These are phyloP conservation scores for Penicillium herquei DNA, from an alignment of 495 filamentous ascomycete species.

Conservation along the genomic window DNA sequence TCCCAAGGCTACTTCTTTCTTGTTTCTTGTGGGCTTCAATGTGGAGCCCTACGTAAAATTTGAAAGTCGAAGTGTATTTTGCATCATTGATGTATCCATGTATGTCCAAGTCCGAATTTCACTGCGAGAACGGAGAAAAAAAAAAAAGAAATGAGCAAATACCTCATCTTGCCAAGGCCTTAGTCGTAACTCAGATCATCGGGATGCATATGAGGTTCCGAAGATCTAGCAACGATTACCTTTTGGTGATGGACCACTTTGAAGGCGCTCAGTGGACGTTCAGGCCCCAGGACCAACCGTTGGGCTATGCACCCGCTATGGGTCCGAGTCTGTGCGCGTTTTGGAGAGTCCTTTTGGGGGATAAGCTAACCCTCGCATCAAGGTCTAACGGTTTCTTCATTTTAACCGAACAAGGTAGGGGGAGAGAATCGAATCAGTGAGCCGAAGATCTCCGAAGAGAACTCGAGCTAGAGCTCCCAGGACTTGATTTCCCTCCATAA, in stretches of 20 bases:
- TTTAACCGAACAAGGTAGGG: conserved; percentile 4
- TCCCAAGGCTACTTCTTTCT: background rate
- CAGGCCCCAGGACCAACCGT: conserved; percentile 21
- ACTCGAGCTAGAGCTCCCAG: background rate
- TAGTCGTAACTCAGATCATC: conserved; percentile 10
- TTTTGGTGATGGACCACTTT: conserved; percentile 10
- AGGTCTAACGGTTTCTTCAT: background rate
- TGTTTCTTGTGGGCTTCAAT: background rate
- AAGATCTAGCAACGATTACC: conserved; percentile 24
- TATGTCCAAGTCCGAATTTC: no score
- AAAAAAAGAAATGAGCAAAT: background rate
- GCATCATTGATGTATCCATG: no score
- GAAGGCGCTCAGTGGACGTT: conserved; percentile 7
- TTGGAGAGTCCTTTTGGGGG: background rate
- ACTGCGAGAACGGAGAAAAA: background rate
- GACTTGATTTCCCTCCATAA: background rate
- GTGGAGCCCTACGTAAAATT: no score
- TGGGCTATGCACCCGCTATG: conserved; percentile 22
- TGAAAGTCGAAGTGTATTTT: no score
- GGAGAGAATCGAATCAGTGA: conserved; percentile 9
- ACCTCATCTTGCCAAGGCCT: conserved; percentile 5
- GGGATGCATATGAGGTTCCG: conserved; percentile 13
- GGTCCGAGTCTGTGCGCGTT: conserved; percentile 22
- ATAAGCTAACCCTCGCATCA: no score
- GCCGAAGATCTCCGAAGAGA: background rate